A percentile compares a stretch with the other conserved stretches of the same genome.
Conservation (phyloP, 2,329 filamentous ascomycete species). For the Colletotrichum gloeosporioides region DNA sequence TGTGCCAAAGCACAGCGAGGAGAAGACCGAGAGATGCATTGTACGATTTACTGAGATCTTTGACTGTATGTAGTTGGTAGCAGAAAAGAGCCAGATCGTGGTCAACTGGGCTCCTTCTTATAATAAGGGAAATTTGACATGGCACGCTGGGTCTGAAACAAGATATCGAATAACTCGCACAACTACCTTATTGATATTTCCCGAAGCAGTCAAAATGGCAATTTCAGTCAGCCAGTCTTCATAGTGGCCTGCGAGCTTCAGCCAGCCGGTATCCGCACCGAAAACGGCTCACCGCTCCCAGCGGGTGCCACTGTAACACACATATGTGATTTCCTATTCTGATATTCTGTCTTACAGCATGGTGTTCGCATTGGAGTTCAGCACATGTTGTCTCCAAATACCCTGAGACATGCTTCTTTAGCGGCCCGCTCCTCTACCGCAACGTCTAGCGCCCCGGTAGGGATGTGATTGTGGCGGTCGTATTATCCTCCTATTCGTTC, state of each 20-base stretch:
- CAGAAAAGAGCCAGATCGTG: not conserved
- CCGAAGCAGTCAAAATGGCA: not conserved
- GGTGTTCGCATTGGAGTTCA: not conserved
- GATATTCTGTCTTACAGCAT: not conserved
- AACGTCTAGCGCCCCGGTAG: not conserved
- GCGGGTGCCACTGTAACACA: not conserved
- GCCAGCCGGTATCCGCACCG: not conserved
- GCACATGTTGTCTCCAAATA: not conserved
- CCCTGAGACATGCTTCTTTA: not conserved
- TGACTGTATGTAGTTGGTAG: no score
- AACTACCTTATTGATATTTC: not conserved
- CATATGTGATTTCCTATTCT: not conserved
- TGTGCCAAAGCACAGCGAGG: not conserved
- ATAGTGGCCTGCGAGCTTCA: not conserved
- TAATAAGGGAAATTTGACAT: not conserved
- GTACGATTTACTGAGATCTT: not conserved
- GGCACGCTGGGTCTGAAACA: not conserved
- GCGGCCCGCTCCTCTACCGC: not conserved
- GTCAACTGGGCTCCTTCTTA: not conserved
- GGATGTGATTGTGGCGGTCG: not conserved
- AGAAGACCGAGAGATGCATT: not conserved
- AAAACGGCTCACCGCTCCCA: not conserved
- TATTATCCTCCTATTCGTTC: not conserved
- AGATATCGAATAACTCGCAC: not conserved
- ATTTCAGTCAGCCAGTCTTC: no score